Evolutionary conservation across 2,329 filamentous ascomycete species (phyloP), one percentile per base, ranked within the genome.

Genomic region (Neoscytalidium dimidiatum): DNA sequence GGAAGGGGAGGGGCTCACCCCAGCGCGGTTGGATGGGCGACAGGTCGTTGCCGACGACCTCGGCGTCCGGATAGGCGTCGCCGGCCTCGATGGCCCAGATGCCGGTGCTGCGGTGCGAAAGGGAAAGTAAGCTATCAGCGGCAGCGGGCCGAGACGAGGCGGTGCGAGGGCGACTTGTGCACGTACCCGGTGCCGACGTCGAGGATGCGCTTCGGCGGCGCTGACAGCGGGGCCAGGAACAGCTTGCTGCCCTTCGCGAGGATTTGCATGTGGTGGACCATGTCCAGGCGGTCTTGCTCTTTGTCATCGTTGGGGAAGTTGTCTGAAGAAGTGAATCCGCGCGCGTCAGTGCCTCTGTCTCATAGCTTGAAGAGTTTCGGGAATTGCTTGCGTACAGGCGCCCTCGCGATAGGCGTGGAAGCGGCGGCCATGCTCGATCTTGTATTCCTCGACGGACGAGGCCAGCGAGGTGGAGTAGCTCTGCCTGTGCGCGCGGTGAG

Each of bases 1-100:
- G 49, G 17, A n/a, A 4, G 0, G 28, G 48, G 26, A 11, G 26
- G 23, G n/a, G 33, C 28, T 35, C 23, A 52, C 49, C 49, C 75
- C 81, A 77, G 38, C 74, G 74, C 2, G 82, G 82, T 68, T 85
- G 83, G 48, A 83, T 80, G 17, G 82, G 81, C 62, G 77, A 81
- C 4, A 85, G 76, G 67, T 85, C 83, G 66, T 71, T 79, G 6
- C 75, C 76, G 13, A 78, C 43, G 29, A 71, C 51, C 31, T 73
- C 69, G 1, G 77, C 70, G 3, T 69, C 67, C 0, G 76, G 76
- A 64, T 72, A 70, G 23, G 71, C 44, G 69, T 76, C 48, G 64
- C 69, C 73, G n/a, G 74, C 68, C 35, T 73, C 72, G 48, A 77
- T 78, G 46, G 66, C 64, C 66, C 66, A 67, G 29, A 67, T 67